Base-by-base conservation (phyloP, 192 early-diverging fungal species). In the Allomyces macrogynus region DNA sequence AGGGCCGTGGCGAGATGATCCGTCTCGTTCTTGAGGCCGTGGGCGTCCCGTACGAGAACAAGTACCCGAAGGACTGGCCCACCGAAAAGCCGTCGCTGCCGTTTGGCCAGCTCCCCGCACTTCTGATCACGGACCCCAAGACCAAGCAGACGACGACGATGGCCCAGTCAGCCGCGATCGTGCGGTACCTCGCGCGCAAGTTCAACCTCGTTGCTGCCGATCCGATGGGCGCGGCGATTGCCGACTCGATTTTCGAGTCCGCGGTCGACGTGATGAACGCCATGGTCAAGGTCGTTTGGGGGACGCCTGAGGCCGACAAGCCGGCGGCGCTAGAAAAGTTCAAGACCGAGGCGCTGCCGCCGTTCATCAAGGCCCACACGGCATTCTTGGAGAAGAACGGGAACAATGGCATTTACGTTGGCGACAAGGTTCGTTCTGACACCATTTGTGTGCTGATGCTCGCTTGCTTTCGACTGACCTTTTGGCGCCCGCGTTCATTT, bases 91-190 rank as follows among this genome's bases (percentile, higher is more conserved):
- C 64, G 20, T 44, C 69, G 20, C 66, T 75, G 57, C 78, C 78
- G 18, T 67, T 75, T n/a, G 80, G 78, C 11, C 71, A 77, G 67
- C 63, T 82, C 3, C 80, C 78, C 23, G 72, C 78, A 1, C 69
- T 82, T 11, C 65, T 73, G 5, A 77, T 80, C 62, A 75, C 65
- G 23, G 64, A 63, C n/a, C 60, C 65, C 9, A 65, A 75, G 16
- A 69, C 71, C 61, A 65, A 23, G 25, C 25, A 66, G 14, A 65
- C 69, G 24, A 69, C 78, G 64, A 49, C 71, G 3, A 63, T 82
- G 0, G 66, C 74, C 27, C 77, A 82, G 20, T 66, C 75, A 0
- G 61, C 63, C 8, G 72, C 75, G 0, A 82, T 82, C 44, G 76
- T 76, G 40, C 70, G 77, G 9, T 82, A 80, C 44, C 70, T 82